Conservation (phyloP, 441 rosid genomes). For the Manihot esculenta region DNA sequence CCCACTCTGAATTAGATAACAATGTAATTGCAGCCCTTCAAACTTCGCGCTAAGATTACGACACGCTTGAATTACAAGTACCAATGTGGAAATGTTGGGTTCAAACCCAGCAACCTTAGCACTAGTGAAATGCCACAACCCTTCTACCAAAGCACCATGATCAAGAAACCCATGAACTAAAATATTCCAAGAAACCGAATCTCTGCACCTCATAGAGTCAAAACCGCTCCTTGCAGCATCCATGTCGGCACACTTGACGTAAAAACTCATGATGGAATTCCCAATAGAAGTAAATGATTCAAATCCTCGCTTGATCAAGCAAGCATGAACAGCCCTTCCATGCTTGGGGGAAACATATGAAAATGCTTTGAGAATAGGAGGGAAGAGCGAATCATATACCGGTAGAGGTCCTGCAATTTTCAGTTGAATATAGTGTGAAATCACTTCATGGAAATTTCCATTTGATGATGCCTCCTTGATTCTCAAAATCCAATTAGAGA, state of each 20-base stretch:
- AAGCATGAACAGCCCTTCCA: slow-evolving; percentile 50
- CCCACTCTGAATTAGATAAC: slow-evolving; percentile 52
- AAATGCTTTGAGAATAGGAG: slow-evolving; percentile 56
- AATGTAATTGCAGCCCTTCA: slow-evolving; percentile 42
- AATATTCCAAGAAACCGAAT: slow-evolving; percentile 76
- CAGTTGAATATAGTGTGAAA: slow-evolving; percentile 40
- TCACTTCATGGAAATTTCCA: slow-evolving; percentile 57
- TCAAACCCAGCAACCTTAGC: slow-evolving; percentile 56
- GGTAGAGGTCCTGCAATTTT: slow-evolving; percentile 37
- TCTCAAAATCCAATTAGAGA: slow-evolving; percentile 34
- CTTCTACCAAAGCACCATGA: slow-evolving; percentile 43
- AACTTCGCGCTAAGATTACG: slow-evolving; percentile 23
- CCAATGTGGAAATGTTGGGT: slow-evolving; percentile 53
- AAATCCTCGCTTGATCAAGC: slow-evolving; percentile 54
- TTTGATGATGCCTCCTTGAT: slow-evolving; percentile 43
- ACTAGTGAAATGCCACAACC: slow-evolving; percentile 47
- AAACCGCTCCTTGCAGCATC: slow-evolving; percentile 42
- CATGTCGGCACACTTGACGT: slow-evolving; percentile 49
- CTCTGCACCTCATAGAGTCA: slow-evolving; percentile 35
- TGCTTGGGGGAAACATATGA: slow-evolving; percentile 41
- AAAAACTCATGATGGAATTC: slow-evolving; percentile 59
- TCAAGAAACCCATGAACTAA: slow-evolving; percentile 50
- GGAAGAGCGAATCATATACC: slow-evolving; percentile 46
- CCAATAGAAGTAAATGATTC: slow-evolving; percentile 48
- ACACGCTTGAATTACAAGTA: slow-evolving; percentile 53